These are phyloP conservation scores for Kodamaea neixiangensis DNA, from an alignment of 805 yeast species.

Conservation along the genomic window DNA sequence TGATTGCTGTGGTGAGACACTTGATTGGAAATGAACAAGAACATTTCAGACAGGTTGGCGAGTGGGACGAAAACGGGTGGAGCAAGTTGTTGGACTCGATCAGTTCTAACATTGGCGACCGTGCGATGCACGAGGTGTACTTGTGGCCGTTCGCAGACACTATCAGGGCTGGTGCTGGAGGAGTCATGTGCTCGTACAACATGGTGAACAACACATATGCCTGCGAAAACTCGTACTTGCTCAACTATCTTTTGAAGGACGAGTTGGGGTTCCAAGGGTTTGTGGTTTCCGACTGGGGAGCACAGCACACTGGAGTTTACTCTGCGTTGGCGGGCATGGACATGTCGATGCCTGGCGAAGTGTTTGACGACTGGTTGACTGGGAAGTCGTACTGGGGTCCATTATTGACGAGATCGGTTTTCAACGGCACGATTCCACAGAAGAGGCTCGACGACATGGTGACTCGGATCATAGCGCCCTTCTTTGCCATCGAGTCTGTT, in stretches of 20 bases:
- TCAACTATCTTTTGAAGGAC: constrained; percentile 57
- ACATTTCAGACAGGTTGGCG: constrained; percentile 54
- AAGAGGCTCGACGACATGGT: constrained; percentile 63
- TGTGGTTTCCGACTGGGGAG: constrained; percentile 70
- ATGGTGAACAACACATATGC: constrained; percentile 57
- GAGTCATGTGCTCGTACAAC: constrained; percentile 64
- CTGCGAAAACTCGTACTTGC: constrained; percentile 57
- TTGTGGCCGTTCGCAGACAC: constrained; percentile 70
- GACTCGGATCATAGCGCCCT: constrained; percentile 57
- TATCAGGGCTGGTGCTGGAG: constrained; percentile 58
- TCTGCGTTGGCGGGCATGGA: constrained; percentile 62
- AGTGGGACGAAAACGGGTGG: constrained; percentile 50
- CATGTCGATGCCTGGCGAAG: constrained; percentile 66
- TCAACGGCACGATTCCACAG: constrained; percentile 56
- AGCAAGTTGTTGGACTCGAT: constrained; percentile 43
- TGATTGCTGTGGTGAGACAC: constrained; percentile 58
- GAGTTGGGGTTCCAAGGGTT: constrained; percentile 69
- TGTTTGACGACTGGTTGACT: constrained; percentile 52
- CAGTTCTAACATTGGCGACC: constrained; percentile 58
- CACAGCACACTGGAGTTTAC: constrained; percentile 57
- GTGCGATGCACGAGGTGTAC: constrained; percentile 61
- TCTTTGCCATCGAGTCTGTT: constrained; percentile 45
- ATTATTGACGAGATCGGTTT: constrained; percentile 52
- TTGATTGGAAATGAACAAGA: constrained; percentile 66
- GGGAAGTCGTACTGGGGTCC: constrained; percentile 63